These are phyloP conservation scores for Ogataea methylovora DNA, from an alignment of 805 yeast genomes.

Conservation along the genomic window DNA sequence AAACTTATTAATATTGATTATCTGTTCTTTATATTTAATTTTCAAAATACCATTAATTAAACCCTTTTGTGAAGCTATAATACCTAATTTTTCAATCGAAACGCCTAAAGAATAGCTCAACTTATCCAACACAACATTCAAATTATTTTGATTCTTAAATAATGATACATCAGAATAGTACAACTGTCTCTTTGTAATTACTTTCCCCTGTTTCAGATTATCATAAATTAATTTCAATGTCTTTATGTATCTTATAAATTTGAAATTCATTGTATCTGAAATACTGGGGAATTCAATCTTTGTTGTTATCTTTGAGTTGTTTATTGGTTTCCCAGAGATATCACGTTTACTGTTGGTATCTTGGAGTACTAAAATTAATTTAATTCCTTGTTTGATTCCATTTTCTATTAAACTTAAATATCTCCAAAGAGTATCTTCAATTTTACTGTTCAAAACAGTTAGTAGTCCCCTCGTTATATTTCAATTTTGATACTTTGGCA, in stretches of 20 bases:
- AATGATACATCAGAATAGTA: constrained; percentile 50
- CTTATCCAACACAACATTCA: constrained; percentile 22
- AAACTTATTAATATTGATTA: no score
- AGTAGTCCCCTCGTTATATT: no score
- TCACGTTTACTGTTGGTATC: no score
- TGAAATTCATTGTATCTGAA: constrained; percentile 6
- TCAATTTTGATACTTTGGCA: no score
- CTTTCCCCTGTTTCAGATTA: constrained; percentile 4
- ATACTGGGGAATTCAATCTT: constrained; percentile 15
- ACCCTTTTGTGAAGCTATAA: constrained; percentile 52
- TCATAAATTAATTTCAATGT: constrained; percentile 12
- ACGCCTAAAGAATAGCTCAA: constrained; percentile 32
- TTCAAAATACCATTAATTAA: constrained; percentile 31
- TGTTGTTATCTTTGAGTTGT: constrained; percentile 3
- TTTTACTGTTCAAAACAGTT: no score
- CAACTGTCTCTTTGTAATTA: constrained; percentile 46
- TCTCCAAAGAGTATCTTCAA: no score
- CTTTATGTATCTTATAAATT: constrained; percentile 16
- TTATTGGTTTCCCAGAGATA: no score
- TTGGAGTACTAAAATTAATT: no score
- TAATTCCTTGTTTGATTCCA: no score
- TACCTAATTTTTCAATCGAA: constrained; percentile 30
- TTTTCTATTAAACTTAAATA: no score
- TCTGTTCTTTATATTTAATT: no score
- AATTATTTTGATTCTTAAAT: constrained; percentile 34